phyloP scores from a whole-genome alignment of 768 basidiomycete species.

The Rhodotorula taiwanensis region DNA sequence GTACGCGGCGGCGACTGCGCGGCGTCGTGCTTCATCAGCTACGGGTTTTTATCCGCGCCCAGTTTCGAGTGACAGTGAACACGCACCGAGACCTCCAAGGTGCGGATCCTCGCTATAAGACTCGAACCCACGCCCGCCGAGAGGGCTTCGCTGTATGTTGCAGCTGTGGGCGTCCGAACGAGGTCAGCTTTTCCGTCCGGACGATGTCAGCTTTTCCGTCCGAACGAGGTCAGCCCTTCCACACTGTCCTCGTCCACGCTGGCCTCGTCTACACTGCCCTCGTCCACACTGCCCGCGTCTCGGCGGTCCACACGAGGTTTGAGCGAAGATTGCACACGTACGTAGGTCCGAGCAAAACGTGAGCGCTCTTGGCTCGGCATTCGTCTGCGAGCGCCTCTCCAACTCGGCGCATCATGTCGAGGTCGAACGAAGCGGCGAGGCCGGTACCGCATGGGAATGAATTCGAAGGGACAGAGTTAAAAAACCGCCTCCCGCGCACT shows the following conservation, averaged over 20 bases:
- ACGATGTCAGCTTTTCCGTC: too few relatives aligned
- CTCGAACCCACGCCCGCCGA: conserved; percentile 45
- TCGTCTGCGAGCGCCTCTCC: conserved; percentile 56
- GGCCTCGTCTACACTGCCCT: too few relatives aligned
- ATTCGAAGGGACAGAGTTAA: conserved; percentile 48
- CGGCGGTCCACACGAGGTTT: too few relatives aligned
- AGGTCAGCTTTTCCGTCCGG: too few relatives aligned
- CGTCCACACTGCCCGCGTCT: too few relatives aligned
- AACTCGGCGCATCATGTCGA: conserved; percentile 50
- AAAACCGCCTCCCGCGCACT: conserved; percentile 28
- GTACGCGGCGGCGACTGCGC: conserved; percentile 36
- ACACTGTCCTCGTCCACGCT: too few relatives aligned
- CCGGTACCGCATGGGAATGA: conserved; percentile 59
- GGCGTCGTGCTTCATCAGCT: too few relatives aligned
- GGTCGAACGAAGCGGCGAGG: conserved; percentile 55
- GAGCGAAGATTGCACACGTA: too few relatives aligned
- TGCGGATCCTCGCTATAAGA: conserved; percentile 38
- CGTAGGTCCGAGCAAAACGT: conserved; percentile 42
- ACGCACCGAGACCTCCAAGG: conserved; percentile 13
- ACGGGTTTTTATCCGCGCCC: background rate
- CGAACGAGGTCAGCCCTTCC: too few relatives aligned
- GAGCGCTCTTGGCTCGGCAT: conserved; percentile 51
- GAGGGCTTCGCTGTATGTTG: conserved; percentile 44
- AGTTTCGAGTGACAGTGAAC: background rate
- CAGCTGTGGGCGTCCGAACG: too few relatives aligned